phyloP scores from a whole-genome alignment of 2,329 filamentous ascomycete genomes.

The Scedosporium minutisporum region DNA sequence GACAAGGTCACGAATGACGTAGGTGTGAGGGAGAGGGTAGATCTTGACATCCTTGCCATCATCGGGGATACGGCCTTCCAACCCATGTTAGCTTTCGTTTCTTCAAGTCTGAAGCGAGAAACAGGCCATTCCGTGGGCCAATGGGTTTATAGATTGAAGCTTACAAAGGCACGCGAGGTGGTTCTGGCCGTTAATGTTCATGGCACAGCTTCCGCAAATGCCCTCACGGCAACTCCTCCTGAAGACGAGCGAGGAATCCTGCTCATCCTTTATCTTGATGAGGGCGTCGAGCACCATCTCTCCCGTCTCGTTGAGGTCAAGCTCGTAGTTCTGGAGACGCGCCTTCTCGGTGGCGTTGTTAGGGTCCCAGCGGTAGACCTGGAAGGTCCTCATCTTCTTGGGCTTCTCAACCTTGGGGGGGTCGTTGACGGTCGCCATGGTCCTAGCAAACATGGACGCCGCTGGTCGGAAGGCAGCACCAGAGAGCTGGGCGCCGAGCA shows the following conservation, averaged over 20 bases:
- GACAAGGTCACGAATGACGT: slow-evolving; percentile 97
- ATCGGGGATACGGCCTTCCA: slow-evolving; percentile 78
- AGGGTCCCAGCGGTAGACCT: slow-evolving; percentile 98
- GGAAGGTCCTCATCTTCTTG: slow-evolving; percentile 75
- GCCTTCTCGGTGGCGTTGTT: slow-evolving; percentile 89
- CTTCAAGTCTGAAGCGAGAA: not conserved
- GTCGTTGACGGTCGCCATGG: slow-evolving; percentile 39
- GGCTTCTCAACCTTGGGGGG: slow-evolving; percentile 44
- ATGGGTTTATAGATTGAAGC: slow-evolving; percentile 23
- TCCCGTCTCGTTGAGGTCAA: slow-evolving; percentile 97
- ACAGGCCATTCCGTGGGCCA: not conserved
- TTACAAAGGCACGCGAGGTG: slow-evolving; percentile 94
- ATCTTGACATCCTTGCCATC: slow-evolving; percentile 81
- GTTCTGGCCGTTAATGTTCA: slow-evolving; percentile 99
- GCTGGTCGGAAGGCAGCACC: slow-evolving; percentile 28
- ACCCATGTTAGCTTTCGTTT: slow-evolving; percentile 16
- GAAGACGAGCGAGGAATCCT: slow-evolving; percentile 94
- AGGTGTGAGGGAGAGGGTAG: slow-evolving; percentile 96
- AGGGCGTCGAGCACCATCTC: slow-evolving; percentile 97
- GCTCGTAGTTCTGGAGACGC: slow-evolving; percentile 84
- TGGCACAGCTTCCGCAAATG: slow-evolving; percentile 96
- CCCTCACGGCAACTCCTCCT: slow-evolving; percentile 93
- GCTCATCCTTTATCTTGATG: slow-evolving; percentile 98
- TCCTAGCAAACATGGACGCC: slow-evolving; percentile 30
- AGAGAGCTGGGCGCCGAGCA: slow-evolving; percentile 36